Conservation (phyloP, 306 rosid genomes). For the Hippophae rhamnoides region DNA sequence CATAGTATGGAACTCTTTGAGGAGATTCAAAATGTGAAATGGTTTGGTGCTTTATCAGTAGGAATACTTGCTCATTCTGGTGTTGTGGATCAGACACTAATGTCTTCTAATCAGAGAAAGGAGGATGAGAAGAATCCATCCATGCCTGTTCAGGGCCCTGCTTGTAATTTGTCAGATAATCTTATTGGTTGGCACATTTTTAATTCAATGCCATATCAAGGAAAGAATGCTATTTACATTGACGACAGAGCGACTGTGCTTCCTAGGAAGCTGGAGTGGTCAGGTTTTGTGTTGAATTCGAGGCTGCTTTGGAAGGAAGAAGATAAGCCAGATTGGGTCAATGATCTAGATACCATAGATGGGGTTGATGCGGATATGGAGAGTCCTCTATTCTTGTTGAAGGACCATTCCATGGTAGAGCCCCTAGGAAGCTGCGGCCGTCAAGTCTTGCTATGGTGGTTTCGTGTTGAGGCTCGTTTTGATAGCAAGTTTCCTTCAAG, state of each 20-base stretch:
- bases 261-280: slow-evolving; percentile 85
- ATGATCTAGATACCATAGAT: slow-evolving; percentile 52
- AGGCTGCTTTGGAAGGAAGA: slow-evolving; percentile 76
- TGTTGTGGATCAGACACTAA: slow-evolving; percentile 26
- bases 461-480: slow-evolving; percentile 94
- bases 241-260: slow-evolving; percentile 80
- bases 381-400: slow-evolving; percentile 76
- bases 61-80: slow-evolving; percentile 71
- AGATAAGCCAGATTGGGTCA: slow-evolving; percentile 80
- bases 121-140: slow-evolving; percentile 38
- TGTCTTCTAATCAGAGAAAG: slow-evolving; percentile 19
- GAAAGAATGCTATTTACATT: slow-evolving; percentile 61
- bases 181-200: slow-evolving; percentile 97
- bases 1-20: slow-evolving; percentile 92
- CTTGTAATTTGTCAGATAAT: slow-evolving; percentile 77
- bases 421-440: slow-evolving; percentile 97
- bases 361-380: slow-evolving; percentile 48
- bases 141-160: slow-evolving; percentile 90
- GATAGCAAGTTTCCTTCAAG: slow-evolving; percentile 95
- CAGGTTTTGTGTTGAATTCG: slow-evolving; percentile 92
- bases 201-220: slow-evolving; percentile 53
- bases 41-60: slow-evolving; percentile 92
- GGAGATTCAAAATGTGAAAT: slow-evolving; percentile 72
- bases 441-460: slow-evolving; percentile 90
- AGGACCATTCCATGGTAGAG: slow-evolving; percentile 67